phyloP scores from a whole-genome alignment of 23 red algal species.

The Gracilaria gracilis region DNA sequence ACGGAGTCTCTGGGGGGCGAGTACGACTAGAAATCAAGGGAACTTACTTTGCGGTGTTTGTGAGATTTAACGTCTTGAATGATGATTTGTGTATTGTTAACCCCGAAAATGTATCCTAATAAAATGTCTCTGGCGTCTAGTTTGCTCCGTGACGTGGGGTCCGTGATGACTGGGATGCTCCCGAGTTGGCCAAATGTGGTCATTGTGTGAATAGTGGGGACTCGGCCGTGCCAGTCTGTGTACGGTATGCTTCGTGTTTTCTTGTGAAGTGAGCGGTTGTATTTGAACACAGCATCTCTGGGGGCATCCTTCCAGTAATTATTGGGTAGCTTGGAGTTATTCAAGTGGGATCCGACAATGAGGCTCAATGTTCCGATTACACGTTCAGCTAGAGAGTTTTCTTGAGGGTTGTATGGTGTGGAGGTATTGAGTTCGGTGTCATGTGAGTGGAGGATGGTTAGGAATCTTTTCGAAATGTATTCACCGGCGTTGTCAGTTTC shows the following conservation, averaged over 20 bases:
- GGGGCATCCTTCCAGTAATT: conserved; percentile 4
- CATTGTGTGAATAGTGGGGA: not conserved
- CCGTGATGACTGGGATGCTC: not conserved
- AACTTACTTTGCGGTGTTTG: not conserved
- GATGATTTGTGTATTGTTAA: not conserved
- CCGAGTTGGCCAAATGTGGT: conserved; percentile 18
- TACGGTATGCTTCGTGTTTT: not conserved
- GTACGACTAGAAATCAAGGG: not conserved
- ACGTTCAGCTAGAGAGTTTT: not conserved
- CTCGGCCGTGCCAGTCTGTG: not conserved
- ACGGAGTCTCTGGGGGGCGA: not conserved
- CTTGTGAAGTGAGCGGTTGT: not conserved
- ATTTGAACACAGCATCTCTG: not conserved
- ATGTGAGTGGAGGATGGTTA: not conserved
- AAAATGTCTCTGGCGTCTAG: not conserved
- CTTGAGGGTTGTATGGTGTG: conserved; percentile 3
- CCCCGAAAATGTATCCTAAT: not conserved
- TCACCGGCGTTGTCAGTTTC: conserved; percentile 26
- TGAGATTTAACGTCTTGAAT: not conserved
- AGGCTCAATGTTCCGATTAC: not conserved
- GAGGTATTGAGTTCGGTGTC: not conserved
- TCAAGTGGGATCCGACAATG: not conserved
- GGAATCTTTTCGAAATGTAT: not conserved
- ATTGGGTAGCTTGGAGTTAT: not conserved
- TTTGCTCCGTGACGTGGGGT: not conserved